Percentiles rank a stretch among this genome's conserved stretches.
These are phyloP conservation scores for Misopates orontium DNA, from an alignment of 257 asterid genomes.

Conservation along the genomic window DNA sequence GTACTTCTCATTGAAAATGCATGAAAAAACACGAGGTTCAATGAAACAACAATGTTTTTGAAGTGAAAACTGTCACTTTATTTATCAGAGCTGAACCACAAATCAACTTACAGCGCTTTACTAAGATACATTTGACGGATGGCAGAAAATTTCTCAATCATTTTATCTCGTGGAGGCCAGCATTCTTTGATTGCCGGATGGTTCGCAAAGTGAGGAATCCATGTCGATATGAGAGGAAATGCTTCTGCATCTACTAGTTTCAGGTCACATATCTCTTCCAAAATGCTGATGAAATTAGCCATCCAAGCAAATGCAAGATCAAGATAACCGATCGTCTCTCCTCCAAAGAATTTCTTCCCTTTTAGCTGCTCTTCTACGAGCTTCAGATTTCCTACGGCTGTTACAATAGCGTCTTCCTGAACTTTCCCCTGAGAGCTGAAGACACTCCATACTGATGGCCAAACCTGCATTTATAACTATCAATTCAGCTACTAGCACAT, in stretches of 20 bases:
- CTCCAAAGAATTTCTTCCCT: conserved; percentile 45
- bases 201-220: conserved; percentile 39
- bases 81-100: no score
- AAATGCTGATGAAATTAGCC: conserved; percentile 32
- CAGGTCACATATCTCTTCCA: conserved; percentile 31
- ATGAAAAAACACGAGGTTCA: no score
- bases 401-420: conserved; percentile 33
- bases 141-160: conserved; percentile 35
- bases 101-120: neutral
- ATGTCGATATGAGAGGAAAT: conserved; percentile 35
- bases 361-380: conserved; percentile 40
- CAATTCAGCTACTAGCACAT: no score
- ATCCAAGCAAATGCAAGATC: conserved; percentile 48
- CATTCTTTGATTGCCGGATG: conserved; percentile 39
- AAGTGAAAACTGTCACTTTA: no score
- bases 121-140: conserved; percentile 29
- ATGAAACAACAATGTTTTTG: no score
- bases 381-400: conserved; percentile 30
- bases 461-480: conserved; percentile 27
- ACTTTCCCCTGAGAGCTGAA: conserved; percentile 31
- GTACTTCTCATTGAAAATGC: no score
- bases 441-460: conserved; percentile 31
- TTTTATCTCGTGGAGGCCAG: conserved; percentile 48
- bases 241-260: conserved; percentile 34
- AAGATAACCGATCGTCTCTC: conserved; percentile 44